Evolutionary conservation across 2,329 filamentous ascomycete genomes (phyloP).

Genomic region (Colletotrichum sp.): DNA sequence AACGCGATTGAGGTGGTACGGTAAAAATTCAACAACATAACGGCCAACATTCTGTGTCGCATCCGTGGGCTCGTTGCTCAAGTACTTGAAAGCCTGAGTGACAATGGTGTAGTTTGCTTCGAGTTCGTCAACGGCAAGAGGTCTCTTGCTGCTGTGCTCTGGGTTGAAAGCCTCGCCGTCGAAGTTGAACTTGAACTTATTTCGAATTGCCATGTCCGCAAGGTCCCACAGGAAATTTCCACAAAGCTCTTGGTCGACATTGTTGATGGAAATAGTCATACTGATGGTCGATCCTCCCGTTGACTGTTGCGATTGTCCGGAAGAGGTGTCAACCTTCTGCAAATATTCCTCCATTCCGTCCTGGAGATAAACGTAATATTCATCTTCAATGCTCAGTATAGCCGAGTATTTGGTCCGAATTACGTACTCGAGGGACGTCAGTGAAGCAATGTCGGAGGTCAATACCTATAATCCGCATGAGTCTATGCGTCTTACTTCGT

Average conservation of each 20-base stretch:
- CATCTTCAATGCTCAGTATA: not conserved
- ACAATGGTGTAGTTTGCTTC: not conserved
- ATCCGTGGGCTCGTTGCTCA: not conserved
- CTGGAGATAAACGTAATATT: not conserved
- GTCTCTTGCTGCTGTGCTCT: not conserved
- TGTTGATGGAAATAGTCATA: not conserved
- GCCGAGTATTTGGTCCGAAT: not conserved
- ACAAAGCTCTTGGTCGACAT: not conserved
- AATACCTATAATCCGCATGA: not conserved
- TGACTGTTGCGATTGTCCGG: not conserved
- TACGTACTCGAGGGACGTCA: not conserved
- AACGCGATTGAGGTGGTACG: not conserved
- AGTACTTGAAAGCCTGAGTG: not conserved
- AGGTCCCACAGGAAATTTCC: not conserved
- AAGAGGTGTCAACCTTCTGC: not conserved
- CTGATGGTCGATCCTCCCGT: not conserved
- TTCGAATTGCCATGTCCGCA: not conserved
- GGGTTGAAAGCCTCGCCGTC: not conserved
- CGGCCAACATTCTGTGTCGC: not conserved
- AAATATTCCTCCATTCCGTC: not conserved
- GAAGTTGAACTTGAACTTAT: not conserved
- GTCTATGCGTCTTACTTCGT: not conserved
- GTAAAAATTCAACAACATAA: not conserved
- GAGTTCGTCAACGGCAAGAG: not conserved
- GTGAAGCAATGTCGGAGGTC: not conserved